Percentiles rank a stretch among this genome's conserved stretches.
Evolutionary conservation across 768 basidiomycete genomes (phyloP).

Genomic region (Macrocybe gigantea): DNA sequence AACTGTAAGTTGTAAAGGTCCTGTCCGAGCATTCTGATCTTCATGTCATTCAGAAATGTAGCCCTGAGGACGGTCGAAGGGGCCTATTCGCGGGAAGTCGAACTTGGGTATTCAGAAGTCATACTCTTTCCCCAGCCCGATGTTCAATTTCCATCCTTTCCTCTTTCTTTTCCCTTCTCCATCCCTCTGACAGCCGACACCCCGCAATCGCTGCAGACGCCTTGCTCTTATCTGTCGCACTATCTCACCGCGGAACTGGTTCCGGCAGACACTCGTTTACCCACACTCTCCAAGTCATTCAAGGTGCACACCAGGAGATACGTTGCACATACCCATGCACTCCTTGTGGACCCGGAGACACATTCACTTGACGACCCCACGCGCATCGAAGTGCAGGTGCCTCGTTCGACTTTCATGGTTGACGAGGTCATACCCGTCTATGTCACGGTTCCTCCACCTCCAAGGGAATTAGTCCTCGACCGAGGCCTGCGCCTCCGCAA

Average conservation of each 20-base stretch:
- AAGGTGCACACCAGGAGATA: constrained; percentile 72
- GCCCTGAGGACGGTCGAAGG: constrained; percentile 63
- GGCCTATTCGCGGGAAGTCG: constrained; percentile 56
- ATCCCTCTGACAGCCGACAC: constrained; percentile 75
- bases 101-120: constrained; percentile 54
- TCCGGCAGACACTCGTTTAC: constrained; percentile 32
- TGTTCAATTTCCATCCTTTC: constrained; percentile 33
- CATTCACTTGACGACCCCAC: constrained; percentile 57
- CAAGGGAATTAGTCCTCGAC: constrained; percentile 58
- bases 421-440: constrained; percentile 78
- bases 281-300: constrained; percentile 47
- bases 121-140: constrained; percentile 45
- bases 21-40: constrained; percentile 3
- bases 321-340: constrained; percentile 51
- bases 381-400: constrained; percentile 62
- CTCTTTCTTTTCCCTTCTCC: constrained; percentile 71
- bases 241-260: constrained; percentile 63
- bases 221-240: constrained; percentile 68
- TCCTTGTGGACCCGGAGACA: constrained; percentile 57
- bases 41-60: constrained; percentile 42
- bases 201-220: constrained; percentile 77
- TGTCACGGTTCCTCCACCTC: constrained; percentile 74
- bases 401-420: constrained; percentile 63
- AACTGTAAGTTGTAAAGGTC: constrained; percentile 52
- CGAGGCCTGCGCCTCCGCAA: constrained; percentile 74